Evolutionary conservation across 371 early-diverging fungal species (phyloP).

Genomic region (Actinomortierella ambigua): DNA sequence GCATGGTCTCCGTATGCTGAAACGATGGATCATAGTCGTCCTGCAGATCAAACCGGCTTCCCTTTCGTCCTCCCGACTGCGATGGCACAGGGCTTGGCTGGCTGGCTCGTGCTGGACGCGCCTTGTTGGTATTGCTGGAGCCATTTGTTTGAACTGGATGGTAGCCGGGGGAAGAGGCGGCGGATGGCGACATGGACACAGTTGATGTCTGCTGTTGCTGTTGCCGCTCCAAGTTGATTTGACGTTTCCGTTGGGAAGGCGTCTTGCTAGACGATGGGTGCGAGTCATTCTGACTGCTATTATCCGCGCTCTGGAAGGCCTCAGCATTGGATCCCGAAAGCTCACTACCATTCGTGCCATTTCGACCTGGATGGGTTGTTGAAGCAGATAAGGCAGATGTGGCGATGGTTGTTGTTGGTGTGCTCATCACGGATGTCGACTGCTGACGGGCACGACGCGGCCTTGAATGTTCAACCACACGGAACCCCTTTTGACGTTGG

Average conservation of each 20-base stretch:
- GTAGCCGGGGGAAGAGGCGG: background rate
- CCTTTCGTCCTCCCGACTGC: slow-evolving; percentile 6
- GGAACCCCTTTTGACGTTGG: slow-evolving; percentile 74
- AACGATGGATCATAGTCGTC: slow-evolving; percentile 21
- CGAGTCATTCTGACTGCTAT: background rate
- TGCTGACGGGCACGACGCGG: slow-evolving; percentile 19
- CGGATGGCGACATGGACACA: background rate
- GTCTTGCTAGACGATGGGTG: background rate
- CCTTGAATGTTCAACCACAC: slow-evolving; percentile 51
- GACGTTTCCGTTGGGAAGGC: background rate
- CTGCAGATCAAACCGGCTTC: slow-evolving; percentile 5
- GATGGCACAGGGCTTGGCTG: slow-evolving; percentile 6
- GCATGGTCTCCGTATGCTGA: slow-evolving; percentile 24
- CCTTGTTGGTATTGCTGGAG: slow-evolving; percentile 14
- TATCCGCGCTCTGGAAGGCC: background rate
- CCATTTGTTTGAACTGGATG: slow-evolving; percentile 14
- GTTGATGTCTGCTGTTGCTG: background rate
- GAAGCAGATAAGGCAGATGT: background rate
- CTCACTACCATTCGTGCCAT: slow-evolving; percentile 8
- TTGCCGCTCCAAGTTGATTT: background rate
- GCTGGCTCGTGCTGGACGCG: slow-evolving; percentile 13
- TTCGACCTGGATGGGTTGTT: background rate
- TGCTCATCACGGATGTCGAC: slow-evolving; percentile 12
- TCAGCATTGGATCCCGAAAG: slow-evolving; percentile 27
- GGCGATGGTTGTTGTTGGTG: background rate